A percentile compares a stretch with the other conserved stretches of the same genome.
phyloP scores from a whole-genome alignment of 192 early-diverging fungal species.

The Podochytrium sp. region DNA sequence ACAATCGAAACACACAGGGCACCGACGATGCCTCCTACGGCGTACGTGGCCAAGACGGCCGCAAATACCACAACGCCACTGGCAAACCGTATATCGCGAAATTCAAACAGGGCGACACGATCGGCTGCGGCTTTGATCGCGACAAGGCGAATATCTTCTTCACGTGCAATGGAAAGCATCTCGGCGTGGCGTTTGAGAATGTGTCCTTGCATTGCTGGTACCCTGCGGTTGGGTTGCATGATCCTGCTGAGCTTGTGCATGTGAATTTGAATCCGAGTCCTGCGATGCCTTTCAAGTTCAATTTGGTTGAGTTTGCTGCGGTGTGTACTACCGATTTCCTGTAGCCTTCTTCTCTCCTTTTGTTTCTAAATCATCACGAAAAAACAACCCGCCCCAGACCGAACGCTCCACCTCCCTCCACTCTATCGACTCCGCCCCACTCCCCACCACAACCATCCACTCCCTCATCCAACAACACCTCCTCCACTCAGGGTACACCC shows the following conservation, averaged over 20 bases:
- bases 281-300: not conserved
- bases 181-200: slow-evolving; percentile 26
- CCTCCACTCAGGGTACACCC: not conserved
- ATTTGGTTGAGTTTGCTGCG: not conserved
- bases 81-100: slow-evolving; percentile 1
- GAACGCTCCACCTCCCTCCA: not conserved
- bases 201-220: slow-evolving; percentile 1
- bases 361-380: not conserved
- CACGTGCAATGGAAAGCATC: slow-evolving; percentile 19
- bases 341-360: not conserved
- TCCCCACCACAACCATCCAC: not conserved
- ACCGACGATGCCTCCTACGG: too few relatives aligned
- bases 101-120: slow-evolving; percentile 19
- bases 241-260: slow-evolving; percentile 1
- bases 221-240: slow-evolving; percentile 16
- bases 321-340: too few relatives aligned
- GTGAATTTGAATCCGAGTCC: not conserved
- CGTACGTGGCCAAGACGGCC: slow-evolving; percentile 5
- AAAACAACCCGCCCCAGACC: not conserved
- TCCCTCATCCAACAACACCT: not conserved
- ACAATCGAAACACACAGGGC: too few relatives aligned
- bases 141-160: slow-evolving; percentile 20
- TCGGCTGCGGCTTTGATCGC: slow-evolving; percentile 29
- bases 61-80: not conserved
- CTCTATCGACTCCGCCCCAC: not conserved